phyloP scores from a whole-genome alignment of 345 rosid genomes.

The Citrus trifoliata region DNA sequence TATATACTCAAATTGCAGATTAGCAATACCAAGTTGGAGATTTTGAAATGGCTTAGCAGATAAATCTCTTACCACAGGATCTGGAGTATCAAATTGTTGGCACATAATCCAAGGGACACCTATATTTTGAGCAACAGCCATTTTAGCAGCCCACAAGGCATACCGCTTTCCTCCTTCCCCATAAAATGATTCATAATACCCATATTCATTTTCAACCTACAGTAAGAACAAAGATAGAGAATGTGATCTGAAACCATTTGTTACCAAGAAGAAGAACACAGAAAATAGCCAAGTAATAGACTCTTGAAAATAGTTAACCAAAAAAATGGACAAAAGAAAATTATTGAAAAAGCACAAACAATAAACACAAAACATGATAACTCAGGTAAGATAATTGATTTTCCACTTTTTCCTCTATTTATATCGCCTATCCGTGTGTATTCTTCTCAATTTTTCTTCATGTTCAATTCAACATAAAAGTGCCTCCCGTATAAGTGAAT shows the following conservation, averaged over 20 bases:
- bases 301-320: neutral
- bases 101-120: conserved; percentile 99
- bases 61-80: conserved; percentile 51
- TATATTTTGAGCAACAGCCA: conserved; percentile 86
- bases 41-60: neutral
- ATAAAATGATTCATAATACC: conserved; percentile 53
- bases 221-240: conserved; percentile 8
- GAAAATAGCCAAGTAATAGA: neutral
- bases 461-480: neutral
- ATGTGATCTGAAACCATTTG: neutral
- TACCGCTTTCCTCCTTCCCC: conserved; percentile 68
- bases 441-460: neutral
- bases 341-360: neutral
- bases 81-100: conserved; percentile 78
- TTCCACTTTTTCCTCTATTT: neutral
- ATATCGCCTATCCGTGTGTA: neutral
- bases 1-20: neutral
- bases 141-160: conserved; percentile 77
- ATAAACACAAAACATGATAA: neutral
- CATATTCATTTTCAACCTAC: conserved; percentile 95
- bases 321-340: neutral
- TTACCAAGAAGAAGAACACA: neutral
- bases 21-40: neutral
- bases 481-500: neutral
- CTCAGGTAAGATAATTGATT: neutral